Evolutionary conservation across 768 basidiomycete species (phyloP).

Genomic region (Tulasnella sp.): DNA sequence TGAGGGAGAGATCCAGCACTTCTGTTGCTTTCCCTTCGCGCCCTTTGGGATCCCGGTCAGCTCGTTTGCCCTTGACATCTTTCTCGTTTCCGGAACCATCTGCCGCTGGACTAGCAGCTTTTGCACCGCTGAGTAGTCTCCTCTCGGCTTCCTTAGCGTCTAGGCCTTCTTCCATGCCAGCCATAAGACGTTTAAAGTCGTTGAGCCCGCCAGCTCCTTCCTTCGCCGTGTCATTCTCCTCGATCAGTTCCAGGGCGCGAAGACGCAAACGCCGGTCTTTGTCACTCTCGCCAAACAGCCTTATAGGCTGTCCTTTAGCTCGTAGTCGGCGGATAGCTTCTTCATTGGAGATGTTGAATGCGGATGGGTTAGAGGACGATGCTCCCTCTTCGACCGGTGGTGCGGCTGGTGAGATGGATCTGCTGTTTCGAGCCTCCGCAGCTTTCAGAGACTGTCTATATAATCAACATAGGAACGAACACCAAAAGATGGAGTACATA

Average conservation of each 20-base stretch:
- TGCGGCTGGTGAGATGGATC: slow-evolving; percentile 12
- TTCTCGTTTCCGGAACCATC: slow-evolving; percentile 19
- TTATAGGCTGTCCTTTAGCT: slow-evolving; percentile 84
- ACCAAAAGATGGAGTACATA: slow-evolving; percentile 1
- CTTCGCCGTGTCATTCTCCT: slow-evolving; percentile 71
- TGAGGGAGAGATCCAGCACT: slow-evolving; percentile 61
- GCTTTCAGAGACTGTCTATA: neutral
- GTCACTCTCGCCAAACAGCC: slow-evolving; percentile 90
- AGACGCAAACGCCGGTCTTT: slow-evolving; percentile 83
- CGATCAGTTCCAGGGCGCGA: slow-evolving; percentile 88
- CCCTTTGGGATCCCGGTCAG: slow-evolving; percentile 36
- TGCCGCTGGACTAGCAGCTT: slow-evolving; percentile 37
- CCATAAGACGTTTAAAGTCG: slow-evolving; percentile 57
- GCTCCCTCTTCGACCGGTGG: slow-evolving; percentile 25
- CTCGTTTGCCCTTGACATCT: slow-evolving; percentile 49
- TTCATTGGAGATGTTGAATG: slow-evolving; percentile 85
- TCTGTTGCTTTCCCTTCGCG: slow-evolving; percentile 37
- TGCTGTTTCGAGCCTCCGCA: neutral
- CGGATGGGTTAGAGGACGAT: slow-evolving; percentile 32
- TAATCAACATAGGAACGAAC: neutral
- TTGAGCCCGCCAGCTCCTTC: slow-evolving; percentile 65
- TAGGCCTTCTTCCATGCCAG: slow-evolving; percentile 44
- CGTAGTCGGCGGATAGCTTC: slow-evolving; percentile 84
- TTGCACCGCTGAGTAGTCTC: slow-evolving; percentile 44
- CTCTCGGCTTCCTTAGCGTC: slow-evolving; percentile 72